Evolutionary conservation across 2,329 filamentous ascomycete species (phyloP).

Genomic region (Acrocalymma vagum): DNA sequence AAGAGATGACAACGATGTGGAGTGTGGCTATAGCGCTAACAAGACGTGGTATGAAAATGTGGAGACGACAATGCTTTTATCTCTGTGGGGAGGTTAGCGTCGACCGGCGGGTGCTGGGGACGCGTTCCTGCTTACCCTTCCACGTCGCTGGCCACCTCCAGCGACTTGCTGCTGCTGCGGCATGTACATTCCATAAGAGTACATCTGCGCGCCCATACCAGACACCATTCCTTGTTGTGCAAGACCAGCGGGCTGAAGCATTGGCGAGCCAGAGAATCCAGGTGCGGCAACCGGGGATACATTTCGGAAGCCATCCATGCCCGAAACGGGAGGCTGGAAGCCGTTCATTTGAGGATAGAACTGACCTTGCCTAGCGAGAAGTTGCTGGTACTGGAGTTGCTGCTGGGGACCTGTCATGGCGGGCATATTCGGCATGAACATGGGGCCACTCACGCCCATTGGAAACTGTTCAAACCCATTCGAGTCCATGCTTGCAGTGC

Average conservation of each 20-base stretch:
- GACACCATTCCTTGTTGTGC: conserved; percentile 46
- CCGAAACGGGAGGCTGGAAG: conserved; percentile 49
- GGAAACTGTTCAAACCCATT: conserved; percentile 56
- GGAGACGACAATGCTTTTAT: conserved; percentile 23
- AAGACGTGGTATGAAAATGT: background rate
- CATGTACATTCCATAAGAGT: conserved; percentile 63
- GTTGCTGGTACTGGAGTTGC: conserved; percentile 66
- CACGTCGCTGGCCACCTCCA: conserved; percentile 61
- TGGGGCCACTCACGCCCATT: conserved; percentile 41
- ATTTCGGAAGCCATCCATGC: conserved; percentile 54
- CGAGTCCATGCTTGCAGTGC: conserved; percentile 59
- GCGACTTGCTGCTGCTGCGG: conserved; percentile 52
- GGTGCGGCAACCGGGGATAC: conserved; percentile 51
- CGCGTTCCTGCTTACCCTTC: conserved; percentile 57
- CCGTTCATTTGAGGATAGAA: conserved; percentile 57
- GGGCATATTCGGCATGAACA: conserved; percentile 50
- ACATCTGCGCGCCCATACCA: conserved; percentile 46
- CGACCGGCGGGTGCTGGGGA: conserved; percentile 25
- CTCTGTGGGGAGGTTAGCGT: conserved; percentile 37
- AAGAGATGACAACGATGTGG: conserved; percentile 1
- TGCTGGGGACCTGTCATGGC: conserved; percentile 55
- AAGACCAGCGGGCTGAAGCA: conserved; percentile 59
- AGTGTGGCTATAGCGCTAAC: background rate
- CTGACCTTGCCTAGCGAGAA: conserved; percentile 58
- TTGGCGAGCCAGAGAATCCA: conserved; percentile 51